Percentiles rank a stretch among this genome's conserved stretches.
Conservation (phyloP, 495 filamentous ascomycete genomes). For the Lophiotrema nucula region DNA sequence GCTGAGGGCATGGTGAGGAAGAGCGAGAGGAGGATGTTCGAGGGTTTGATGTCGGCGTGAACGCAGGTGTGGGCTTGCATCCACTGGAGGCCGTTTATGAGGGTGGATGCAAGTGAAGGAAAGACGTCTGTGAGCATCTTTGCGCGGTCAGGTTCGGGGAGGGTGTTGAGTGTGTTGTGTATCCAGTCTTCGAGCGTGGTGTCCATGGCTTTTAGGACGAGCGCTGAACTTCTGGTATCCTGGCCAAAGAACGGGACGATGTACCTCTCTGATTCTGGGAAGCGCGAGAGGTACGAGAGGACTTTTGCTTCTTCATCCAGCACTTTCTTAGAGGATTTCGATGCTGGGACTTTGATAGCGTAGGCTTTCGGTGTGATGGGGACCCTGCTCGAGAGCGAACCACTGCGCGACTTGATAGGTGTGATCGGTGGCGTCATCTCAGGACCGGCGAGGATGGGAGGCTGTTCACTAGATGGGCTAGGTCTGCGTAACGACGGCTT, state of each 20-base stretch:
- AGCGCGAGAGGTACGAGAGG: constrained; percentile 49
- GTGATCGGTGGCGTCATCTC: constrained; percentile 50
- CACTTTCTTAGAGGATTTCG: constrained; percentile 50
- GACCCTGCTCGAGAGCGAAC: background rate
- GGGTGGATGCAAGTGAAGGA: constrained; percentile 47
- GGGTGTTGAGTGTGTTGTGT: constrained; percentile 33
- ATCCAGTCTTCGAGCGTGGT: constrained; percentile 52
- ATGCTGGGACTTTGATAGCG: constrained; percentile 56
- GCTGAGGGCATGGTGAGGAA: constrained; percentile 43
- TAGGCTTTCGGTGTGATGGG: constrained; percentile 37
- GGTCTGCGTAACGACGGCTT: constrained; percentile 21
- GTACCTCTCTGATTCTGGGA: constrained; percentile 41
- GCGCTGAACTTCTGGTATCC: constrained; percentile 47
- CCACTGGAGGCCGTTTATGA: constrained; percentile 54
- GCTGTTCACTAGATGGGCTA: background rate
- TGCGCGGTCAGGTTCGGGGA: constrained; percentile 31
- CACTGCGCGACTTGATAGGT: constrained; percentile 37
- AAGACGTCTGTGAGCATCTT: constrained; percentile 29
- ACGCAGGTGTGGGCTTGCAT: constrained; percentile 51
- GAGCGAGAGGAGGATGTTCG: constrained; percentile 51
- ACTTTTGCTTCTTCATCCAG: constrained; percentile 54
- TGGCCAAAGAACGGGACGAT: constrained; percentile 59
- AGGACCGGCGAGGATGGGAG: background rate
- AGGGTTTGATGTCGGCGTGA: constrained; percentile 60
- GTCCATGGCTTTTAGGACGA: constrained; percentile 57